These are phyloP conservation scores for Xerophyta viscosa DNA, from an alignment of 106 monocot genomes.

Conservation along the genomic window DNA sequence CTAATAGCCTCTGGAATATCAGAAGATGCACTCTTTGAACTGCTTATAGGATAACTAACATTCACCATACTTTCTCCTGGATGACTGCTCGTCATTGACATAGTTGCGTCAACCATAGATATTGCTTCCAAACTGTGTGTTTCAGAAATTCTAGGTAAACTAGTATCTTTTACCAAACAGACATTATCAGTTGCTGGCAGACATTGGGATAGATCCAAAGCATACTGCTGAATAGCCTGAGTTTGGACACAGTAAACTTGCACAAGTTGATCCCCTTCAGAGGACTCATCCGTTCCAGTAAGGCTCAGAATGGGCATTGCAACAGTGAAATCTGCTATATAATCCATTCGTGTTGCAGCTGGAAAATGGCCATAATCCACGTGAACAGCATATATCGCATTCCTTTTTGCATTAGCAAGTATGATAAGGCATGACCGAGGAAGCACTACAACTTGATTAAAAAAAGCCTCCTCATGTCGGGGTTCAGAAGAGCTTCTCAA, in stretches of 20 bases:
- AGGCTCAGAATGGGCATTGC: slow-evolving; percentile 98
- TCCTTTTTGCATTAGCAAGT: slow-evolving; percentile 96
- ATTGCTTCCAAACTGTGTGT: slow-evolving; percentile 23
- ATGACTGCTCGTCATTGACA: slow-evolving; percentile 14
- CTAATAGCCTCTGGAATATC: slow-evolving; percentile 13
- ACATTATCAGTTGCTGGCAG: slow-evolving; percentile 51
- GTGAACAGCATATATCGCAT: slow-evolving; percentile 97
- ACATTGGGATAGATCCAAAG: slow-evolving; percentile 78
- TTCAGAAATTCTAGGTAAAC: slow-evolving; percentile 20
- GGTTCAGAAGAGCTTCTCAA: slow-evolving; percentile 69
- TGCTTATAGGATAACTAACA: slow-evolving; percentile 9
- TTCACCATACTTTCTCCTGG: slow-evolving; percentile 23
- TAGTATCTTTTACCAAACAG: slow-evolving; percentile 36
- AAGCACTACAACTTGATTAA: slow-evolving; percentile 87
- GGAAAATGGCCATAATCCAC: slow-evolving; percentile 77
- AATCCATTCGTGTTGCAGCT: slow-evolving; percentile 80
- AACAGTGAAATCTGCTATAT: slow-evolving; percentile 91
- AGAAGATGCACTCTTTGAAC: slow-evolving; percentile 18
- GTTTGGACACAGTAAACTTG: slow-evolving; percentile 98
- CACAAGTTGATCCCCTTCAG: slow-evolving; percentile 73
- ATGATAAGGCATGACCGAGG: slow-evolving; percentile 70
- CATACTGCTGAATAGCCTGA: slow-evolving; percentile 98
- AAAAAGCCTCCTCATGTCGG: slow-evolving; percentile 74
- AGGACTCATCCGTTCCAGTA: slow-evolving; percentile 61
- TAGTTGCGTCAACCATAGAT: slow-evolving; percentile 9